Conservation (phyloP, 768 basidiomycete species). For the Suillus sp. region DNA sequence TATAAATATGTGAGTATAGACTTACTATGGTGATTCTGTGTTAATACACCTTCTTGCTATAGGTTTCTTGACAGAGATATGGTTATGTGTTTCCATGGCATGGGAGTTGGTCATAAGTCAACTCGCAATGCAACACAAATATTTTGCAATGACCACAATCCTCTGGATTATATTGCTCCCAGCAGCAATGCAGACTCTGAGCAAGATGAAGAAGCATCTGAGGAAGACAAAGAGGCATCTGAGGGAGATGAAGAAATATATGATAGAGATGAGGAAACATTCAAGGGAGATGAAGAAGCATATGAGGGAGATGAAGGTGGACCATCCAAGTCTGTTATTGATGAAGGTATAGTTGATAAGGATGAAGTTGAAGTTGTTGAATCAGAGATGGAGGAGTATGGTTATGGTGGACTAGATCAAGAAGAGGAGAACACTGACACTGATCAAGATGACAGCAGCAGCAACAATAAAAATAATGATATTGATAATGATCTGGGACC, state of each 20-base stretch:
- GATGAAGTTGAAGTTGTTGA: background rate
- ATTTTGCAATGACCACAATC: background rate
- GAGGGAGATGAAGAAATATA: background rate
- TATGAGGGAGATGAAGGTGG: background rate
- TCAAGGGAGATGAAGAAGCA: too few relatives aligned
- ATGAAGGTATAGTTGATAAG: background rate
- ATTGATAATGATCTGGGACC: constrained; percentile 1
- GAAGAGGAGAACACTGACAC: background rate
- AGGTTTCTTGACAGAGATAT: constrained; percentile 43
- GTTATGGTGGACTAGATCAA: constrained; percentile 5
- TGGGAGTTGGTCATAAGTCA: constrained; percentile 31
- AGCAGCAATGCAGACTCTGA: background rate
- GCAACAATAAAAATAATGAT: background rate
- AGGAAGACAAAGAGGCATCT: background rate
- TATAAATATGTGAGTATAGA: constrained; percentile 33
- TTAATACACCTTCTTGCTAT: background rate
- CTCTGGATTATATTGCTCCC: background rate
- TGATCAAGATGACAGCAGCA: background rate
- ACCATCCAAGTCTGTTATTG: background rate
- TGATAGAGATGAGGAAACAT: too few relatives aligned
- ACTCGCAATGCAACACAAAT: too few relatives aligned
- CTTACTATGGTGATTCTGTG: background rate
- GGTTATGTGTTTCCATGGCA: constrained; percentile 32
- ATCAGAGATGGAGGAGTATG: constrained; percentile 7
- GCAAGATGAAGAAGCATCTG: background rate